Percentiles rank a stretch among this genome's conserved stretches.
phyloP scores from a whole-genome alignment of 2,329 filamentous ascomycete species.

The Byssoonygena ceratinophila region DNA sequence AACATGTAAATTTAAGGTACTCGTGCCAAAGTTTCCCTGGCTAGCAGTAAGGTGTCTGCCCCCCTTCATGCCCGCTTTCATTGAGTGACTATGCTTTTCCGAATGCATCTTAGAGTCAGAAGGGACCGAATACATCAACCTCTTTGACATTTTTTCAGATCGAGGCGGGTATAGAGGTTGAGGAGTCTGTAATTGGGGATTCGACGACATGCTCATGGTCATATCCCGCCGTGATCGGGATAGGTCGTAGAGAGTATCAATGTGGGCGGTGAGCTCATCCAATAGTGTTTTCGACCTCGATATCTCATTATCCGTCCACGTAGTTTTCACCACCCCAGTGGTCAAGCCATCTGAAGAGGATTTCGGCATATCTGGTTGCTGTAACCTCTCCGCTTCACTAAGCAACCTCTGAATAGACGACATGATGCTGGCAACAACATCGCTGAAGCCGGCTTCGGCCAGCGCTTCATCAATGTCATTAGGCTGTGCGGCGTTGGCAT shows the following conservation, averaged over 20 bases:
- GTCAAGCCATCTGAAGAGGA: constrained; percentile 31
- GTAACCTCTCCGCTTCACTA: constrained; percentile 51
- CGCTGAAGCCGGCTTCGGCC: constrained; percentile 51
- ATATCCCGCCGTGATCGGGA: constrained; percentile 46
- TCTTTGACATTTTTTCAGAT: constrained; percentile 19
- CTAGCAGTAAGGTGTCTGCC: neutral
- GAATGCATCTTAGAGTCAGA: neutral
- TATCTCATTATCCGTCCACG: constrained; percentile 44
- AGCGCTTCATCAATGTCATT: constrained; percentile 54
- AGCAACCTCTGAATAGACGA: constrained; percentile 53
- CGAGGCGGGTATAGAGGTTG: constrained; percentile 3
- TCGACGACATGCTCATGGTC: constrained; percentile 30
- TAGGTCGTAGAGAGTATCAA: constrained; percentile 56
- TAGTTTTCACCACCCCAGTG: constrained; percentile 30
- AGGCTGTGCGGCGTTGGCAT: constrained; percentile 46
- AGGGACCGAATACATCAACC: constrained; percentile 18
- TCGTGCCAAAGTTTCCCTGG: constrained; percentile 13
- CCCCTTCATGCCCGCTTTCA: neutral
- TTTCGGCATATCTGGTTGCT: constrained; percentile 32
- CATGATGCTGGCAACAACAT: constrained; percentile 54
- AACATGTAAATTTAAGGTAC: constrained; percentile 6
- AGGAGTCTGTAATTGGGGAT: constrained; percentile 15
- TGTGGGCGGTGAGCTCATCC: constrained; percentile 50
- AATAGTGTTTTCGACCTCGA: constrained; percentile 48
- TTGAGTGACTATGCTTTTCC: neutral